A percentile compares a stretch with the other conserved stretches of the same genome.
Conservation (phyloP, 176 grass and related monocot genomes). For the Cenchrus americanus region DNA sequence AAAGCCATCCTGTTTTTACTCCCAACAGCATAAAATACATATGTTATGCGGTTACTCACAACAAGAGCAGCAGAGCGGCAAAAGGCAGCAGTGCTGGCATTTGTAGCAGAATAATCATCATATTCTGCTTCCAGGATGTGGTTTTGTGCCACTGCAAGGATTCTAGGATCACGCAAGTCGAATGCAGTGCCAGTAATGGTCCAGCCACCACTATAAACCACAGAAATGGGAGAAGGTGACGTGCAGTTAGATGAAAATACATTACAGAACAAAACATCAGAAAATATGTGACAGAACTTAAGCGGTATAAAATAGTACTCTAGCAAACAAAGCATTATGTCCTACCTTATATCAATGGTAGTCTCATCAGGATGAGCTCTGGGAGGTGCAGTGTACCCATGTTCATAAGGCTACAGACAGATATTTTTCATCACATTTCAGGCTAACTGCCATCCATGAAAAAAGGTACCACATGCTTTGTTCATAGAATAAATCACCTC, state of each 20-base stretch:
- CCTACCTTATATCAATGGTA: slow-evolving; percentile 86
- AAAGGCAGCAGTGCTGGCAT: slow-evolving; percentile 72
- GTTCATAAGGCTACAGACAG: slow-evolving; percentile 71
- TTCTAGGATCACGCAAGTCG: slow-evolving; percentile 68
- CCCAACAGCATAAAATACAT: slow-evolving; percentile 43
- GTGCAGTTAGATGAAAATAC: slow-evolving; percentile 4
- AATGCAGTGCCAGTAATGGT: slow-evolving; percentile 65
- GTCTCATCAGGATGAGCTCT: slow-evolving; percentile 76
- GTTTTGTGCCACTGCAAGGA: slow-evolving; percentile 73
- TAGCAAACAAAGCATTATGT: slow-evolving; percentile 6
- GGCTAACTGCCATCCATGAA: background rate
- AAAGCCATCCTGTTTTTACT: slow-evolving; percentile 33
- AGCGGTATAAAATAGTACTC: slow-evolving; percentile 3
- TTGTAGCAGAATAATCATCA: slow-evolving; percentile 83
- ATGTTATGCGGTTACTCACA: slow-evolving; percentile 49
- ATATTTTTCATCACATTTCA: slow-evolving; percentile 41
- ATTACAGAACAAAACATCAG: background rate
- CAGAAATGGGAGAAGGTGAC: slow-evolving; percentile 28
- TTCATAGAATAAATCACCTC: slow-evolving; percentile 48
- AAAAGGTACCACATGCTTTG: slow-evolving; percentile 11
- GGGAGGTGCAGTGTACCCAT: slow-evolving; percentile 86
- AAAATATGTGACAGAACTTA: slow-evolving; percentile 8
- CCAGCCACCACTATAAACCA: slow-evolving; percentile 60
- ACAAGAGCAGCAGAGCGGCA: slow-evolving; percentile 85
- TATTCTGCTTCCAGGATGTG: slow-evolving; percentile 89